Evolutionary conservation across 768 basidiomycete species (phyloP).

Genomic region (Cytidiella melzeri): DNA sequence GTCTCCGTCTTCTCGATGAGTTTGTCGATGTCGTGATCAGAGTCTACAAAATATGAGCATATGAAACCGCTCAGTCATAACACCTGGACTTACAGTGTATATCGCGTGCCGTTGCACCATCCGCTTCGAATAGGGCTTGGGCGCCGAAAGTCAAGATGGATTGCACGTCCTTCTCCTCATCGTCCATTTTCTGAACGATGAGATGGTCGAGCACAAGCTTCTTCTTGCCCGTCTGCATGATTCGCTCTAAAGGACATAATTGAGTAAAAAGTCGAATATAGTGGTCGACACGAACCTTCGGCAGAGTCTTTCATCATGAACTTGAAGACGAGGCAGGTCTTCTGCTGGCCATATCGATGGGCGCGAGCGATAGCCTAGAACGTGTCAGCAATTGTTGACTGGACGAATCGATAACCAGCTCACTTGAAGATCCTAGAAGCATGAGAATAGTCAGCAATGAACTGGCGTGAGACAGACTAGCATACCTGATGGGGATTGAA

Average conservation of each 20-base stretch:
- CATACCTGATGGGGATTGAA: constrained; percentile 94
- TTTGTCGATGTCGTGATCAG: constrained; percentile 76
- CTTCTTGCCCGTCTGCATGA: constrained; percentile 90
- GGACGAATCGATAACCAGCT: constrained; percentile 22
- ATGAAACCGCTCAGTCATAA: no score
- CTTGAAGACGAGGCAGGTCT: constrained; percentile 93
- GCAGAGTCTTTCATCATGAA: constrained; percentile 93
- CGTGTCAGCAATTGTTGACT: not conserved
- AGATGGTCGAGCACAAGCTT: constrained; percentile 92
- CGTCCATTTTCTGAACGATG: constrained; percentile 94
- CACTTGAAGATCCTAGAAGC: constrained; percentile 76
- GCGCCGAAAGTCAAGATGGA: constrained; percentile 89
- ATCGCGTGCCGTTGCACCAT: constrained; percentile 36
- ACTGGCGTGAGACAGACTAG: constrained; percentile 8
- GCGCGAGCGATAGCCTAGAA: constrained; percentile 86
- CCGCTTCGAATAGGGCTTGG: constrained; percentile 72
- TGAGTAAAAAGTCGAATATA: not conserved
- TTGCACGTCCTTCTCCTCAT: constrained; percentile 75
- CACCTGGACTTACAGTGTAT: constrained; percentile 5
- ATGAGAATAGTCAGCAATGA: constrained; percentile 5
- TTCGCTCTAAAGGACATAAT: constrained; percentile 64
- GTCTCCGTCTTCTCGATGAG: constrained; percentile 82
- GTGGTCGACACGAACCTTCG: constrained; percentile 68
- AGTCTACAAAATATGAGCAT: constrained; percentile 40
- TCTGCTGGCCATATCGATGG: constrained; percentile 92